phyloP scores from a whole-genome alignment of 1,284 basidiomycete species.

The Phylloboletellus chloephorus region DNA sequence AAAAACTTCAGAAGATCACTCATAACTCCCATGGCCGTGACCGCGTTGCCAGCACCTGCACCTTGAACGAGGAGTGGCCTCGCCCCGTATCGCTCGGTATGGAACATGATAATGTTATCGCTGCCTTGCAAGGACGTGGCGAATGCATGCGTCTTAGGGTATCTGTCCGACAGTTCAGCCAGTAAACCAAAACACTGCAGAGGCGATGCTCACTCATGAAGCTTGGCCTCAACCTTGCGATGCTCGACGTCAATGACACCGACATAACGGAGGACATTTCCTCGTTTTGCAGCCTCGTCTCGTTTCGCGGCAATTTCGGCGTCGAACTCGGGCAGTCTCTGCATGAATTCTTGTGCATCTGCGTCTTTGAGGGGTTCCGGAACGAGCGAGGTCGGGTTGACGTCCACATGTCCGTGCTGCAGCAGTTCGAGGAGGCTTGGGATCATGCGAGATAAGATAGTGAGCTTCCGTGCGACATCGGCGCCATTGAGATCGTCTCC shows the following conservation, averaged over 20 bases:
- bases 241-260: conserved; percentile 82
- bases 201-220: conserved; percentile 64
- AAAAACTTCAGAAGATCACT: conserved; percentile 70
- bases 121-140: conserved; percentile 93
- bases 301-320: conserved; percentile 73
- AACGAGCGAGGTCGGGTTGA: conserved; percentile 83
- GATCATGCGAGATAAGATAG: conserved; percentile 86
- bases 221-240: conserved; percentile 59
- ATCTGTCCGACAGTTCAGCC: conserved; percentile 44
- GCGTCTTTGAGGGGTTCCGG: conserved; percentile 69
- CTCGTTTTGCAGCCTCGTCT: conserved; percentile 70
- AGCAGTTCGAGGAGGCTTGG: conserved; percentile 49
- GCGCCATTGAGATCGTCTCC: conserved; percentile 94
- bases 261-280: conserved; percentile 87
- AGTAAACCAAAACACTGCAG: conserved; percentile 1
- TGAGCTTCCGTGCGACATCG: conserved; percentile 95
- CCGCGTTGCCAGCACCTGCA: conserved; percentile 92
- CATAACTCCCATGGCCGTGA: conserved; percentile 97
- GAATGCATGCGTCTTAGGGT: conserved; percentile 86
- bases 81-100: conserved; percentile 82
- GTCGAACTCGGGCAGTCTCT: conserved; percentile 81
- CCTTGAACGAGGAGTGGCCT: conserved; percentile 91
- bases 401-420: conserved; percentile 70
- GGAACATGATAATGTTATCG: conserved; percentile 98
- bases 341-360: conserved; percentile 79